Evolutionary conservation across 192 early-diverging fungal genomes (phyloP), one percentile per base, ranked within the genome.

Genomic region (Backusella macrospora): DNA sequence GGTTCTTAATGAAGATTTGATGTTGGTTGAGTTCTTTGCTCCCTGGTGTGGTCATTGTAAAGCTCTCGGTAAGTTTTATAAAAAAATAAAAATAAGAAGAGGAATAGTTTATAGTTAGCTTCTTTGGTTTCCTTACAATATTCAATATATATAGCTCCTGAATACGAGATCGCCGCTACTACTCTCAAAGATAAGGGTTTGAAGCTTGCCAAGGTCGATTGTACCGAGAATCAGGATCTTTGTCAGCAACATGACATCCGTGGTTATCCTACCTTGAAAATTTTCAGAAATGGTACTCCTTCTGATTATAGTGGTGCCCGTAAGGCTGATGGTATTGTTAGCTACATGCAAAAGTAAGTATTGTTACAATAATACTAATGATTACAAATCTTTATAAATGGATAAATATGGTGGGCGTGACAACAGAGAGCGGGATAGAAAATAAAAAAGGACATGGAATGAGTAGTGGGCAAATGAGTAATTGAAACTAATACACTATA

Each of bases 11-110:
- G 87, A 93, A 80, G 79, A 91, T 10, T 77, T 97, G 48, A 88
- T 92, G 34, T 88, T 98, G 62, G 91, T 98, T 69, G 92, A 98
- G 83, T 98, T 98, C 84, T 98, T 90, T 82, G 96, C 97, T 42
- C 97, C 96, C 40, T 99, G 95, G 97, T 99, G 97, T 83, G 95
- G 96, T 68, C 94, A 99, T 89, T 99, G 97, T 86, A 95, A 98
- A 88, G 85, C 86, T 65, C 82, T 93, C 72, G 88, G 87, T 88
- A 83, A 49, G 72, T 0, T 82, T 16, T 64, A 9, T 37, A 48
- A 48, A 3, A n/a, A 48, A 12, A 48, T 0, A 48, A 48, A n/a
- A n/a, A 48, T 3, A 48, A 1, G 16, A 48, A 48, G 47, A 48
- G 47, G 21, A 34, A 34, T 34, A 34, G 29, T 34, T 34, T 34